Conservation (phyloP, 1,139 yeast genomes). For the Meyerozyma carpophila region DNA sequence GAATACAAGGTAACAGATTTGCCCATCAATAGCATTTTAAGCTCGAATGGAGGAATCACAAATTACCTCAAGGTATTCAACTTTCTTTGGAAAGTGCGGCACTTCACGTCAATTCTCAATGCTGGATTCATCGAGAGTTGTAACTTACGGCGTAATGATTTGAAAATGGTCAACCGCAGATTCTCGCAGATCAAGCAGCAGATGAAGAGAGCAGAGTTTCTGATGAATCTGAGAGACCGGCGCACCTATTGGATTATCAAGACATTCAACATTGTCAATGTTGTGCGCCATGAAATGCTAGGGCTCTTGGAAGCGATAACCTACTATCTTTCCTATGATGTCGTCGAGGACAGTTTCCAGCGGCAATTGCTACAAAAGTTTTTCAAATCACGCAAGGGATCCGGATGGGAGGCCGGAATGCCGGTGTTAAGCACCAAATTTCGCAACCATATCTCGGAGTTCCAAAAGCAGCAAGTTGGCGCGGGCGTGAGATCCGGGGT, state of each 20-base stretch:
- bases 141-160: conserved; percentile 29
- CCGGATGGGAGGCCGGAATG: conserved; percentile 3
- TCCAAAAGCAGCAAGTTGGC: background rate
- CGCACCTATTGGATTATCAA: conserved; percentile 24
- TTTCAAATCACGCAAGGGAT: conserved; percentile 12
- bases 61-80: conserved; percentile 76
- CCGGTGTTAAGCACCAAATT: conserved; percentile 7
- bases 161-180: conserved; percentile 16
- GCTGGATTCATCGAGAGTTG: conserved; percentile 9
- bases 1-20: conserved; percentile 64
- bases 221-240: conserved; percentile 15
- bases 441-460: background rate
- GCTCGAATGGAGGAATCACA: conserved; percentile 6
- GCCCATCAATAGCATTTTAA: conserved; percentile 37
- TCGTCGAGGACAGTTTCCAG: conserved; percentile 41
- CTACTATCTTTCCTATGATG: conserved; percentile 41
- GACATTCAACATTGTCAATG: conserved; percentile 33
- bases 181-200: conserved; percentile 10
- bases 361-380: conserved; percentile 20
- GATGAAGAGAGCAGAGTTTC: conserved; percentile 4
- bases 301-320: conserved; percentile 41
- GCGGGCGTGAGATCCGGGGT: background rate
- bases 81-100: conserved; percentile 74
- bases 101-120: conserved; percentile 25
- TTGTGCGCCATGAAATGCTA: conserved; percentile 42